Conservation (phyloP, 2,329 filamentous ascomycete genomes). For the Hymenoscyphus albidus region DNA sequence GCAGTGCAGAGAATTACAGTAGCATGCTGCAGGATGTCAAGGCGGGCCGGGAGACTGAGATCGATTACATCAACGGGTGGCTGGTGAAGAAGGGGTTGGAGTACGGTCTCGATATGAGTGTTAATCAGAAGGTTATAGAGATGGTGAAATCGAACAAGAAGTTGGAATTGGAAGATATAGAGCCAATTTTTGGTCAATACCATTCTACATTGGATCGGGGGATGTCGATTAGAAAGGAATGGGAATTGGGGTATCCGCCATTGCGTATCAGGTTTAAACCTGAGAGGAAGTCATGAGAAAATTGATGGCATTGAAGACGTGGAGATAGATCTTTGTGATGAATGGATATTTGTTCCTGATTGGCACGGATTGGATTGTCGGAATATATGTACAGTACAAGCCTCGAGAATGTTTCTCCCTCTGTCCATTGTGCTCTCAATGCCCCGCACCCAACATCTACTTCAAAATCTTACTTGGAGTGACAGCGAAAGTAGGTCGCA, state of each 20-base stretch:
- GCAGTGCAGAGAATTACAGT: constrained; percentile 52
- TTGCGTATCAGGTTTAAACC: no score
- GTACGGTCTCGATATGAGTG: constrained; percentile 34
- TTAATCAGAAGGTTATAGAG: constrained; percentile 41
- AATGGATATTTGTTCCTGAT: background rate
- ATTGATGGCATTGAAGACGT: background rate
- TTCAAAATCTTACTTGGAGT: constrained; percentile 48
- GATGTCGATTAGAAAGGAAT: background rate
- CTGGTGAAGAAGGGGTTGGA: constrained; percentile 35
- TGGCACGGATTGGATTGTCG: background rate
- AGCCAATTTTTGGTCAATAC: background rate
- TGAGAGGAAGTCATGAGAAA: background rate
- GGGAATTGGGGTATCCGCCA: background rate
- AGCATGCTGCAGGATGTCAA: constrained; percentile 60
- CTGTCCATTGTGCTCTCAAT: background rate
- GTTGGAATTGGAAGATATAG: constrained; percentile 35
- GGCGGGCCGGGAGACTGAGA: constrained; percentile 50
- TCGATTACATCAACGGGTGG: constrained; percentile 59
- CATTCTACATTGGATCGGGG: background rate
- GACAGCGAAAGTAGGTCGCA: constrained; percentile 74
- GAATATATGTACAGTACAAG: constrained; percentile 4
- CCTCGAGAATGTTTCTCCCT: background rate
- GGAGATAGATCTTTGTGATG: background rate
- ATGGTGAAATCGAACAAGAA: constrained; percentile 40
- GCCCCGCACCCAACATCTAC: constrained; percentile 14